Percentiles rank a stretch among this genome's conserved stretches.
phyloP scores from a whole-genome alignment of 2,329 filamentous ascomycete species.

The Trichoderma asperellum region DNA sequence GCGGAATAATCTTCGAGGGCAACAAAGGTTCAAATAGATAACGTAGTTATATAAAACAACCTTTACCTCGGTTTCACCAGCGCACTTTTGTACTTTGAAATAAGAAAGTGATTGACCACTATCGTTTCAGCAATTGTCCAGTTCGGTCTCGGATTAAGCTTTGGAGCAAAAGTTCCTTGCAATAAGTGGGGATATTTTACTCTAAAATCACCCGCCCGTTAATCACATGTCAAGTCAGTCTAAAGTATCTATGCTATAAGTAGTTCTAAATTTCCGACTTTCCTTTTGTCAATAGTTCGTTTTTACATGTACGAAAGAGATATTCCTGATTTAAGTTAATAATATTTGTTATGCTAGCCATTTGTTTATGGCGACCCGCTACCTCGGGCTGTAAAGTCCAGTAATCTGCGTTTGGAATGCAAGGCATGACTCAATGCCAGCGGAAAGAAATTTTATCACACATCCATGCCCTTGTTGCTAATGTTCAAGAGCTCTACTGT shows the following conservation, averaged over 20 bases:
- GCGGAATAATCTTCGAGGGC: background rate
- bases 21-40: background rate
- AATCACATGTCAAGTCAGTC: background rate
- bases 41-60: background rate
- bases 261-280: background rate
- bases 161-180: background rate
- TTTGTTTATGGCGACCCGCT: background rate
- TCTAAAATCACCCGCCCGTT: background rate
- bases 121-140: background rate
- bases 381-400: background rate
- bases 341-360: background rate
- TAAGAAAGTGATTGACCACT: background rate
- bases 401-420: background rate
- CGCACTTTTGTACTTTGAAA: background rate
- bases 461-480: background rate
- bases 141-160: background rate
- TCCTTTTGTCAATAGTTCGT: background rate
- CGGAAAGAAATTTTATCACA: background rate
- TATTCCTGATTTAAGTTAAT: background rate
- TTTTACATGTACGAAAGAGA: background rate
- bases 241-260: background rate
- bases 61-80: background rate
- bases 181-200: background rate
- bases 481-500: background rate
- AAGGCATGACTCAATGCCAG: background rate